Percentiles rank a stretch among this genome's conserved stretches.
Conservation (phyloP, 495 filamentous ascomycete species). For the Hypoxylon lenormandii region DNA sequence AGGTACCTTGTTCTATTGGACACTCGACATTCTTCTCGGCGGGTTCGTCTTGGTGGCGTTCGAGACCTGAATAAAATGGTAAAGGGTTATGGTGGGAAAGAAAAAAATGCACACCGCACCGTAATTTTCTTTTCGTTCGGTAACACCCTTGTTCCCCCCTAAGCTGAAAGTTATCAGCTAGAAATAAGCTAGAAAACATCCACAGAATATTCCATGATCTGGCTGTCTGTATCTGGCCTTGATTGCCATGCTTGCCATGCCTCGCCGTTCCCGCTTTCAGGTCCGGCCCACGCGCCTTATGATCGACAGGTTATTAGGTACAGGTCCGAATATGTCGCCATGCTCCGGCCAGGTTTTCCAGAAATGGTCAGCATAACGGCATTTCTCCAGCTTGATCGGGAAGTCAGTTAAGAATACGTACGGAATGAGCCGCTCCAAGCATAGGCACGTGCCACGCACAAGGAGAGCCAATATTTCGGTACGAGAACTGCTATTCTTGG, state of each 20-base stretch:
- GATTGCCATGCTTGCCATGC: constrained; percentile 1
- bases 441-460: constrained; percentile 29
- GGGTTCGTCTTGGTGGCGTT: constrained; percentile 3
- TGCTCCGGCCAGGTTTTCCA: constrained; percentile 38
- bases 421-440: constrained; percentile 39
- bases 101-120: neutral
- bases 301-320: constrained; percentile 41
- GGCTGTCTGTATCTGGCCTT: constrained; percentile 5
- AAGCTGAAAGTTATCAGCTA: constrained; percentile 22
- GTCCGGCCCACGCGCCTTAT: constrained; percentile 34
- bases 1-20: constrained; percentile 24
- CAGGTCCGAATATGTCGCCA: constrained; percentile 36
- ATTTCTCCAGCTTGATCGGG: constrained; percentile 28
- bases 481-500: constrained; percentile 20
- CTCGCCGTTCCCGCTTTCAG: constrained; percentile 42
- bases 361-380: constrained; percentile 27
- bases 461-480: constrained; percentile 19
- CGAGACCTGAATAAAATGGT: no score
- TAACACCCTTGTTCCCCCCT: no score
- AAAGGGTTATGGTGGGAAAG: no score
- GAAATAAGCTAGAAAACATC: neutral
- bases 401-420: constrained; percentile 17
- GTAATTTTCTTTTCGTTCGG: no score
- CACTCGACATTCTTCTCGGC: constrained; percentile 8
- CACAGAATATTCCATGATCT: constrained; percentile 36